Base-by-base conservation (phyloP, 495 filamentous ascomycete genomes). In the Glonium stellatum region DNA sequence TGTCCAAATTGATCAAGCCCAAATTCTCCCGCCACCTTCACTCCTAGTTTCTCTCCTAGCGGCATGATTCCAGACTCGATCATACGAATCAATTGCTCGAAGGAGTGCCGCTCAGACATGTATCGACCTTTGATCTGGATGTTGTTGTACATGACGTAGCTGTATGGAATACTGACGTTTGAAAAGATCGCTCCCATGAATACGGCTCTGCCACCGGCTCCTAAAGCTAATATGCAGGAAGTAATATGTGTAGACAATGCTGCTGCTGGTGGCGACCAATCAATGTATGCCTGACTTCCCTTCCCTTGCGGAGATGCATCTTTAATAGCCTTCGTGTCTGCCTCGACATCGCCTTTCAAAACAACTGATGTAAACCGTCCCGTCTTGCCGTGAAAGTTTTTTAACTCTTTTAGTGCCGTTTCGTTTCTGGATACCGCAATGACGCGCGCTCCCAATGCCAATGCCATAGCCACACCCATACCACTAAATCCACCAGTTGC, bases 91-190 rank as follows among this genome's bases (percentile, higher is more conserved):
- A 18, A 47, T 18, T 18, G n/a, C 44, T 47, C 21, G 9, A 47
- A 18, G 21, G n/a, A 18, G 5, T 18, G n/a, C 21, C 69, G 65
- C 36, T 69, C 51, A 51, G 69, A 70, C 73, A 77, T 77, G 37
- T 69, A 54, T 53, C 72, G 72, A 23, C 73, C 75, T 21, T 71
- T 71, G 4, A 76, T 23, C 13, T 61, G 50, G 18, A 73, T 67
- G 37, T 69, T 62, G 35, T 51, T 63, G 10, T 37, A 25, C 15
- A 75, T 57, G 12, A 72, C 57, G 18, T 57, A 22, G 19, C 18
- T 34, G 8, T 15, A 8, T 13, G 57, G 27, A n/a, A 57, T 42
- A 18, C n/a, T 9, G 44, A 47, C 21, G 6, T 31, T 31, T 31
- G 27, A 31, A 31, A 31, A 31, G 27, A 31, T 31, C 6, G 27